These are phyloP conservation scores for Globisporangium lucens DNA, from an alignment of 352 stramenopile genomes.

Conservation along the genomic window DNA sequence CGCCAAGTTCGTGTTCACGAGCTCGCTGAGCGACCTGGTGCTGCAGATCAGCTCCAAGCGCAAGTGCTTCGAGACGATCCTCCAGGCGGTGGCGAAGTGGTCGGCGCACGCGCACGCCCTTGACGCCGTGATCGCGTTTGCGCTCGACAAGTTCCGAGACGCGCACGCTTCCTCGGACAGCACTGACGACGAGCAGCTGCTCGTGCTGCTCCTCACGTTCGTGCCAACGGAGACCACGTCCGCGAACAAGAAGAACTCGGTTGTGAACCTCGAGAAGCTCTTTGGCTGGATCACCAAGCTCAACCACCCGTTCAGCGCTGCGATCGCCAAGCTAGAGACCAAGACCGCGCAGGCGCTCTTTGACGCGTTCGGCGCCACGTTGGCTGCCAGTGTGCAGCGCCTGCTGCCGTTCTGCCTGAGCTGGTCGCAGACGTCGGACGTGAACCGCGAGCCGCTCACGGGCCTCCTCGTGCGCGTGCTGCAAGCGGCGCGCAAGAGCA, in stretches of 20 bases:
- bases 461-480: constrained; percentile 63
- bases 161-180: constrained; percentile 4
- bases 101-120: constrained; percentile 28
- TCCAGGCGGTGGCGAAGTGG: constrained; percentile 57
- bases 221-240: constrained; percentile 13
- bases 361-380: constrained; percentile 36
- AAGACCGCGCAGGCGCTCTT: constrained; percentile 25
- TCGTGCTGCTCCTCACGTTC: constrained; percentile 64
- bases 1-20: constrained; percentile 51
- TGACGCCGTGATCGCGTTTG: constrained; percentile 46
- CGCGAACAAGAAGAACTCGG: constrained; percentile 16
- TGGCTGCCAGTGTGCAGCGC: constrained; percentile 33
- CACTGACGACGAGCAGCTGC: constrained; percentile 49
- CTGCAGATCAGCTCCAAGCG: constrained; percentile 51
- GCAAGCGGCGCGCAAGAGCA: constrained; percentile 35
- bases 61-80: constrained; percentile 47
- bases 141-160: constrained; percentile 47
- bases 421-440: constrained; percentile 55
- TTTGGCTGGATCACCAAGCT: constrained; percentile 45
- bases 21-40: constrained; percentile 52
- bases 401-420: constrained; percentile 58
- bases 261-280: constrained; percentile 30
- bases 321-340: constrained; percentile 19
- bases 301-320: constrained; percentile 49
- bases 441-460: constrained; percentile 43